Percentiles rank a stretch among this genome's conserved stretches.
Evolutionary conservation across 306 rosid species (phyloP).

Genomic region (Inga oerstediana): DNA sequence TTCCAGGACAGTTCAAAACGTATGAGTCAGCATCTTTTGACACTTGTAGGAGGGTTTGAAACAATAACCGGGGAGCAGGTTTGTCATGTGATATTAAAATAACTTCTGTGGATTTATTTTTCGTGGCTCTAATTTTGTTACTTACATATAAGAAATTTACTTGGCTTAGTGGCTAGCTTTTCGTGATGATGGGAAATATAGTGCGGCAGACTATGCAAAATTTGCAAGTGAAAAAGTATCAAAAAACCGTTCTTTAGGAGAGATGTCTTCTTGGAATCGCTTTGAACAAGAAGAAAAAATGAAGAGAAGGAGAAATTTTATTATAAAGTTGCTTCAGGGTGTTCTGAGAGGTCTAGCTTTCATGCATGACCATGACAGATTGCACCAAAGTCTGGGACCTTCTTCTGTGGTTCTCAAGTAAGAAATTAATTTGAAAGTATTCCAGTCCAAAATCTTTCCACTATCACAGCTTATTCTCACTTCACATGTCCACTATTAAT

Average conservation of each 20-base stretch:
- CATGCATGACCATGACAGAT: conserved; percentile 74
- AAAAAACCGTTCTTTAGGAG: conserved; percentile 40
- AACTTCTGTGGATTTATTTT: conserved; percentile 8
- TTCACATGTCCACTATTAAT: not conserved
- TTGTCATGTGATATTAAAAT: conserved; percentile 30
- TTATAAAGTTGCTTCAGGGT: conserved; percentile 73
- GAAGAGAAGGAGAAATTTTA: conserved; percentile 66
- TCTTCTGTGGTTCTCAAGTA: conserved; percentile 88
- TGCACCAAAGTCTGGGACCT: conserved; percentile 99
- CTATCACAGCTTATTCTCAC: conserved; percentile 23
- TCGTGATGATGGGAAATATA: conserved; percentile 84
- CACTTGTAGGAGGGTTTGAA: conserved; percentile 92
- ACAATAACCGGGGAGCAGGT: conserved; percentile 96
- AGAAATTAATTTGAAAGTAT: conserved; percentile 32
- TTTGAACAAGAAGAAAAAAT: conserved; percentile 58
- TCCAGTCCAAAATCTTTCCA: conserved; percentile 27
- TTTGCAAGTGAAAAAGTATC: conserved; percentile 67
- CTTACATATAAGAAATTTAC: conserved; percentile 10
- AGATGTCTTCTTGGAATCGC: conserved; percentile 65
- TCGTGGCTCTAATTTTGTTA: conserved; percentile 22
- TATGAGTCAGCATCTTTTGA: conserved; percentile 59
- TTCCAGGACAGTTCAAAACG: conserved; percentile 65
- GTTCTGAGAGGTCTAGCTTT: conserved; percentile 79
- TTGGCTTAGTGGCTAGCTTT: conserved; percentile 94
- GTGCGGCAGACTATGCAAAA: conserved; percentile 90